A percentile compares a stretch with the other conserved stretches of the same genome.
Evolutionary conservation across 306 rosid genomes (phyloP).

Genomic region (Fragaria ananassa): DNA sequence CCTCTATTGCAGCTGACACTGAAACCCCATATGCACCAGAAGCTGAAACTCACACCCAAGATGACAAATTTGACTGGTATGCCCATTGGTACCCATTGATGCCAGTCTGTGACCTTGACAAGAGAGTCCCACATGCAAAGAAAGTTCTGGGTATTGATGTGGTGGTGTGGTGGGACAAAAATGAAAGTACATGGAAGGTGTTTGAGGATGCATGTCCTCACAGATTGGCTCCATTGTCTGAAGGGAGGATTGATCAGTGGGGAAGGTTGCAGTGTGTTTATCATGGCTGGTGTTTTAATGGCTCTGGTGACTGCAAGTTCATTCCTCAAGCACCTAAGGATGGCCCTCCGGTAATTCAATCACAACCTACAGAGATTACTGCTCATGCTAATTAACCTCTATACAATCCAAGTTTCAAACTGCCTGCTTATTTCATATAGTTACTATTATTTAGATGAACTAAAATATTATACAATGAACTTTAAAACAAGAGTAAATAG

Average conservation of each 20-base stretch:
- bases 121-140: constrained; percentile 74
- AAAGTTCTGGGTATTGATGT: constrained; percentile 77
- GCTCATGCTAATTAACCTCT: neutral
- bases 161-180: constrained; percentile 95
- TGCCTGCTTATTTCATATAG: neutral
- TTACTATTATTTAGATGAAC: neutral
- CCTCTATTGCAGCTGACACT: constrained; percentile 48
- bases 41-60: constrained; percentile 23
- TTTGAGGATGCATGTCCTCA: constrained; percentile 90
- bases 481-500: neutral
- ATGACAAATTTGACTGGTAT: constrained; percentile 72
- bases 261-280: constrained; percentile 93
- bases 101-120: constrained; percentile 83
- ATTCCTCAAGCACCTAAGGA: constrained; percentile 86
- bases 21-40: constrained; percentile 33
- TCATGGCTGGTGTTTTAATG: constrained; percentile 95
- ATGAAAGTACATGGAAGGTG: constrained; percentile 78
- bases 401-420: neutral
- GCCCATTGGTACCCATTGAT: constrained; percentile 85
- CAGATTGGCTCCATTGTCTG: constrained; percentile 87
- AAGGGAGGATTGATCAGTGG: constrained; percentile 92
- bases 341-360: constrained; percentile 66
- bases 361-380: neutral
- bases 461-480: neutral
- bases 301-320: constrained; percentile 77